Evolutionary conservation across 805 yeast genomes (phyloP).

Genomic region (baker's yeast (Saccharomyces cerevisiae)): DNA sequence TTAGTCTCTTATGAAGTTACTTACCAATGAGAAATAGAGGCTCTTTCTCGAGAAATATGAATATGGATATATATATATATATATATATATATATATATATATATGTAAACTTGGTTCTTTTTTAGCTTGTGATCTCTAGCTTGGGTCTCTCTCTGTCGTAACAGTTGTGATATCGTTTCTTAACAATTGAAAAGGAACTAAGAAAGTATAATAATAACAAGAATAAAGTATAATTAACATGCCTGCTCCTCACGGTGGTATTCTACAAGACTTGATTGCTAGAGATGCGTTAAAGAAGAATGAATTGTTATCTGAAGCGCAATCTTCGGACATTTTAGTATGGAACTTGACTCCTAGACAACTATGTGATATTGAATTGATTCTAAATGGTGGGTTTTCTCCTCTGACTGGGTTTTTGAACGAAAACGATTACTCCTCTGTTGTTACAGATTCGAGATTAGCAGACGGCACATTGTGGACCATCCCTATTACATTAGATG

Average conservation of each 20-base stretch:
- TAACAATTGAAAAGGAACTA: neutral
- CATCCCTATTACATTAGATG: constrained; percentile 87
- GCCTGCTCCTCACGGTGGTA: constrained; percentile 91
- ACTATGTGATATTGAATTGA: constrained; percentile 85
- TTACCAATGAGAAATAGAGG: neutral
- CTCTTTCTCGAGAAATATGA: neutral
- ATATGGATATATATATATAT: neutral
- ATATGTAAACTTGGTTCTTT: neutral
- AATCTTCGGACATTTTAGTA: constrained; percentile 35
- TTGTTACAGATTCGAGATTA: constrained; percentile 61
- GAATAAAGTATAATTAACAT: constrained; percentile 24
- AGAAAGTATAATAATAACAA: neutral
- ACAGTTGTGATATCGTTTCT: neutral
- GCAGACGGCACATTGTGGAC: constrained; percentile 78
- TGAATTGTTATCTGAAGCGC: constrained; percentile 51
- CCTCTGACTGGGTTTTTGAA: constrained; percentile 63
- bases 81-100: neutral
- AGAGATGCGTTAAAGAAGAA: constrained; percentile 63
- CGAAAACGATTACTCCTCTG: constrained; percentile 56
- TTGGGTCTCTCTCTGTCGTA: neutral
- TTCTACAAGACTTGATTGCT: constrained; percentile 71
- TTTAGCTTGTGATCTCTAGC: neutral
- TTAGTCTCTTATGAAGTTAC: neutral
- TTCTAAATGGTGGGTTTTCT: constrained; percentile 89
- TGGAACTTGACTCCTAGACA: constrained; percentile 69